phyloP scores from a whole-genome alignment of 2,329 filamentous ascomycete species.

The Colletotrichum truncatum region DNA sequence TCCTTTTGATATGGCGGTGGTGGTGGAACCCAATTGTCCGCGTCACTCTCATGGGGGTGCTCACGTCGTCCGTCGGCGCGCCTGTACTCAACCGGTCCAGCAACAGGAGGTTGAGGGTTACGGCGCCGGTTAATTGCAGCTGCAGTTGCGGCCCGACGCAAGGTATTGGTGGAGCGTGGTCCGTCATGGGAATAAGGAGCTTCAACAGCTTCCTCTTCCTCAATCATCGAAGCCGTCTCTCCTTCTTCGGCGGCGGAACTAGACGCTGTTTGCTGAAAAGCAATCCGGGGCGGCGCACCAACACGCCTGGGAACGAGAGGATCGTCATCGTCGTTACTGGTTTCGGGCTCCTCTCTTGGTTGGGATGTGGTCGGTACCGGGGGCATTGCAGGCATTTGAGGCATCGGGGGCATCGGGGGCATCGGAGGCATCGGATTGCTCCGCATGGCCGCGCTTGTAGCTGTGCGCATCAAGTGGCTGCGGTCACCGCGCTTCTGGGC shows the following conservation, averaged over 20 bases:
- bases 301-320: slow-evolving; percentile 62
- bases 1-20: slow-evolving; percentile 82
- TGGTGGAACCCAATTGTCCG: slow-evolving; percentile 88
- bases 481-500: slow-evolving; percentile 65
- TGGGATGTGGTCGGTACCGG: too few relatives aligned
- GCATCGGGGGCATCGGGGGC: slow-evolving; percentile 40
- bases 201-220: slow-evolving; percentile 69
- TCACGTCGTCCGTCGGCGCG: slow-evolving; percentile 76
- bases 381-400: slow-evolving; percentile 35
- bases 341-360: slow-evolving; percentile 35
- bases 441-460: slow-evolving; percentile 48
- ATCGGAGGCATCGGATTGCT: slow-evolving; percentile 36
- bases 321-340: slow-evolving; percentile 52
- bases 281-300: slow-evolving; percentile 41
- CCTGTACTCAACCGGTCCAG: slow-evolving; percentile 68
- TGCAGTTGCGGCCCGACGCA: slow-evolving; percentile 79
- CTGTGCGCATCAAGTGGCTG: slow-evolving; percentile 57
- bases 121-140: slow-evolving; percentile 77
- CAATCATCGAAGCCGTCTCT: slow-evolving; percentile 58
- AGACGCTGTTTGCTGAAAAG: slow-evolving; percentile 28
- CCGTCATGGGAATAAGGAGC: slow-evolving; percentile 78
- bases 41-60: slow-evolving; percentile 85
- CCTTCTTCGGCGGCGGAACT: slow-evolving; percentile 41
- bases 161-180: slow-evolving; percentile 74
- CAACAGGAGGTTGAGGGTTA: slow-evolving; percentile 65